phyloP scores from a whole-genome alignment of 176 grass and related monocot species.

The Rhynchospora tenuis region DNA sequence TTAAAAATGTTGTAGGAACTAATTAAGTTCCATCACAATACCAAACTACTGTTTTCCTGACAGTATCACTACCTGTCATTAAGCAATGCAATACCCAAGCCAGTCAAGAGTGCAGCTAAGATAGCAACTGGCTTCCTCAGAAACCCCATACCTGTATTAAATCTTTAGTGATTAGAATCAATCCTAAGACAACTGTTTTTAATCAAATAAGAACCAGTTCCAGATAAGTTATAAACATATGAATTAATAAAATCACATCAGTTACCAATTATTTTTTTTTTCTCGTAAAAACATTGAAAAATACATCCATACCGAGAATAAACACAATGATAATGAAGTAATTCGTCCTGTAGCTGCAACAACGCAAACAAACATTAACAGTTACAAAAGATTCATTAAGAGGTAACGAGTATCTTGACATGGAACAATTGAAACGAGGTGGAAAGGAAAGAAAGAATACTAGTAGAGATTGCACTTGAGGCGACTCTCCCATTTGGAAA shows the following conservation, averaged over 20 bases:
- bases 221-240: constrained; percentile 22
- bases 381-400: not conserved
- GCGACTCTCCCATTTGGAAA: constrained; percentile 52
- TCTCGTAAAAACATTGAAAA: not conserved
- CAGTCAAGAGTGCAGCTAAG: constrained; percentile 78
- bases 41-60: not conserved
- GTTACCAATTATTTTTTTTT: not conserved
- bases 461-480: constrained; percentile 59
- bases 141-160: constrained; percentile 64
- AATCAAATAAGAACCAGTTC: not conserved
- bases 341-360: constrained; percentile 86
- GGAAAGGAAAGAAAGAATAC: constrained; percentile 2
- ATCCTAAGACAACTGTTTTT: not conserved
- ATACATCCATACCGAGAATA: constrained; percentile 58
- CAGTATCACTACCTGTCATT: constrained; percentile 67
- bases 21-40: not conserved
- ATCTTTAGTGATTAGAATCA: constrained; percentile 7
- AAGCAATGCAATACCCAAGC: constrained; percentile 71
- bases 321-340: constrained; percentile 69
- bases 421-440: not conserved
- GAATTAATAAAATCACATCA: not conserved
- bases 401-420: not conserved
- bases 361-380: constrained; percentile 1
- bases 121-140: constrained; percentile 85
- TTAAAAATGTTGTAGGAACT: not conserved